Base-by-base conservation (phyloP, 1,139 yeast species). In the Kluyveromyces sp. region DNA sequence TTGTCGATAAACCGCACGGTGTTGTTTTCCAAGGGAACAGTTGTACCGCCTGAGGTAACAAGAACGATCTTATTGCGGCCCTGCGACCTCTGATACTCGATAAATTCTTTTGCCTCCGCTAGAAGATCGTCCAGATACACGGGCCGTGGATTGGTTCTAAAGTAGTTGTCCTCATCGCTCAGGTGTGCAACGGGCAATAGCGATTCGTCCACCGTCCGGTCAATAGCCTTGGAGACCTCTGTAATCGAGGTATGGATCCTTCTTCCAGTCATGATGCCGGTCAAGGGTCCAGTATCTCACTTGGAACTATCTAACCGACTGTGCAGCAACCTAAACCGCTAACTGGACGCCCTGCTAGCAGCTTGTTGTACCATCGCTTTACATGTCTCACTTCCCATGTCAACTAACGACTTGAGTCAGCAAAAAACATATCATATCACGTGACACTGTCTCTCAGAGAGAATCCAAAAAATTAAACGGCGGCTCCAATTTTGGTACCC, bases 1-100 rank as follows among this genome's bases (percentile, higher is more conserved):
- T 92, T 92, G 64, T 92, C 99, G 58, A 92, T 88, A 65, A 92
- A 92, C 46, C 99, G 67, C 13, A 92, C 98, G 0, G 98, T 94
- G 58, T 94, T 92, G 65, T 88, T 88, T 57, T 92, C 99, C 52
- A 92, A 69, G 0, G 99, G 99, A 0, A 94, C 99, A 0, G 97
- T 89, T 1, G 98, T 92, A 29, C 98, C 99, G n/a, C 99, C 99
- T 9, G 92, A 80, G 0, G 97, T 92, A 3, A 92, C 94, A 45
- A 92, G 67, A 0, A 80, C 97, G 17, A 92, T 75, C 47, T 71
- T 75, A 44, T 75, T 74, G 3, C 71, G 67, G n/a, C 60, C 53
- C 30, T 52, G 42, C 34, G 64, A 55, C 52, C 77, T 80, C 44
- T 68, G 71, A 61, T 52, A 66, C 17, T 72, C 64, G 36, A 88